Conservation (phyloP, 495 filamentous ascomycete genomes). For the Astrothelium macrocarpum region DNA sequence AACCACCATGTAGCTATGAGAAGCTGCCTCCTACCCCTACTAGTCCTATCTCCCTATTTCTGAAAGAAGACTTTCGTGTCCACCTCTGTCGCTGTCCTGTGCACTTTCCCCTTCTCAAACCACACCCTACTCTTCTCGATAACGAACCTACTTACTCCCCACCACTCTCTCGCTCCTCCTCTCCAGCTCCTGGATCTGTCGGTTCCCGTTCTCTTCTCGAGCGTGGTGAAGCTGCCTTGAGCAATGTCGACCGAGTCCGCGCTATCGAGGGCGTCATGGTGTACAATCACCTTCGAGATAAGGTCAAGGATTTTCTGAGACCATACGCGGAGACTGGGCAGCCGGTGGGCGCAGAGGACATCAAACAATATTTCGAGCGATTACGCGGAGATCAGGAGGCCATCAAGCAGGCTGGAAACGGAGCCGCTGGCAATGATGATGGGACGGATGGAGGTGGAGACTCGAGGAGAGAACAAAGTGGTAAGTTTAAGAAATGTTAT, state of each 20-base stretch:
- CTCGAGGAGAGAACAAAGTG: constrained; percentile 49
- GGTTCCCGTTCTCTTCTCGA: constrained; percentile 71
- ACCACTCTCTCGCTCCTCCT: constrained; percentile 56
- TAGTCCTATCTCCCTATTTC: constrained; percentile 66
- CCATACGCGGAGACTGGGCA: constrained; percentile 86
- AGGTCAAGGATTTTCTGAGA: constrained; percentile 81
- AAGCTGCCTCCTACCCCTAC: constrained; percentile 43
- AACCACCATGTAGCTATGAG: constrained; percentile 19
- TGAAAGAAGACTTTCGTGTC: constrained; percentile 63
- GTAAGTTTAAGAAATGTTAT: constrained; percentile 16
- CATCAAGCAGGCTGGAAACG: constrained; percentile 41
- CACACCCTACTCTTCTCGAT: constrained; percentile 73
- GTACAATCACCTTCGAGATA: constrained; percentile 90
- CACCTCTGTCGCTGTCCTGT: constrained; percentile 65
- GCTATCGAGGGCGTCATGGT: constrained; percentile 97
- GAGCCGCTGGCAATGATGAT: constrained; percentile 34
- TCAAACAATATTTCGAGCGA: constrained; percentile 91
- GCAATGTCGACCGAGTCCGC: constrained; percentile 77
- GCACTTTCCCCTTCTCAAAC: constrained; percentile 63
- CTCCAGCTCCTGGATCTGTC: constrained; percentile 33
- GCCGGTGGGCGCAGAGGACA: constrained; percentile 83
- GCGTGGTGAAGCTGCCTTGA: constrained; percentile 79
- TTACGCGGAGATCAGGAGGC: constrained; percentile 71
- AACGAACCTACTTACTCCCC: constrained; percentile 91
- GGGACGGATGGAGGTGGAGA: constrained; percentile 27